Base-by-base conservation (phyloP, 768 basidiomycete species). In the Termitomyces sp. region DNA sequence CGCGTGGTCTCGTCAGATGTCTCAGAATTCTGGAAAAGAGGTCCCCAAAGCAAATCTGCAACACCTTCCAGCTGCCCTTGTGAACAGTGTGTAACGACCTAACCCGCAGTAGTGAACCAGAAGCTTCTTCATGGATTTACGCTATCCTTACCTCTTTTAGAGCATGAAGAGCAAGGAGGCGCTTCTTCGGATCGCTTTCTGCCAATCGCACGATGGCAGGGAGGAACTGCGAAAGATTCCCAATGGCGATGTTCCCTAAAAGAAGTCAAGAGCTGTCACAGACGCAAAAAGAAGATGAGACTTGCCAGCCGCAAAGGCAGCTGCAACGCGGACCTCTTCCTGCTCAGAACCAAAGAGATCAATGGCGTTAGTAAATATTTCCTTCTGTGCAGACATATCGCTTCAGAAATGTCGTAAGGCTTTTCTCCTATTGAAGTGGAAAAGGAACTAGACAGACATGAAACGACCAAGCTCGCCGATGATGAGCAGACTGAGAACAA, bases 1-100 rank as follows among this genome's bases (percentile, higher is more conserved):
- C 95, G 79, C 1, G 92, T 90, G 8, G 89, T 90, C 72, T 98
- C 96, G 60, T 96, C 96, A 16, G 90, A 82, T 60, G 85, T 88
- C 59, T 92, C 88, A 12, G 93, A 94, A 69, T 94, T 90, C 65
- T 91, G 85, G 69, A 98, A 96, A 15, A 99, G 80, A 4, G 96
- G 95, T 2, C 78, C 79, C 97, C 97, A 99, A 9, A 98, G 83
- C 29, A 84, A 73, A 57, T 98, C 94, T 1, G 96, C 94, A 44
- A 96, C 84, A 24, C 82, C 81, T 63, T 94, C 94, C 26, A 98
- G 74, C 62, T 96, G 92, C 0, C 83, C 84, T 58, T 87, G 82
- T 8, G 91, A 88, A 59, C 90, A 92, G 69, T 98, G 93, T 0
- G 92, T 91, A 56, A 98, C 94, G 48, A 96, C 92, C 91, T 94